Percentiles rank a stretch among this genome's conserved stretches.
Evolutionary conservation across 441 rosid genomes (phyloP).

Genomic region (Raphanus hybrid): DNA sequence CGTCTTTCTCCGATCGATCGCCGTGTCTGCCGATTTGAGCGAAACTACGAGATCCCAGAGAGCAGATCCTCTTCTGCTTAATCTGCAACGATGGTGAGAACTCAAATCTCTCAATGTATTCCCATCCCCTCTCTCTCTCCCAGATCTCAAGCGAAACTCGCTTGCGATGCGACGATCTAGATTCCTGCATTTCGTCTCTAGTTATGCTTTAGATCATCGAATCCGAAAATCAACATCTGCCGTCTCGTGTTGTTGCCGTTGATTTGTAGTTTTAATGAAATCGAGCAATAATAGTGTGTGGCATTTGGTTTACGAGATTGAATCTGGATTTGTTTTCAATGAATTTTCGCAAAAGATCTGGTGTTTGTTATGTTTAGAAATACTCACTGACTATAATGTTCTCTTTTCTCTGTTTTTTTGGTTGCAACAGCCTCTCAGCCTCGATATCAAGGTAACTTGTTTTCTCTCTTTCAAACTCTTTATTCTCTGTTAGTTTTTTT

Average conservation of each 20-base stretch:
- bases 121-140: background rate
- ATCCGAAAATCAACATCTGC: background rate
- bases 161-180: background rate
- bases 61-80: constrained; percentile 20
- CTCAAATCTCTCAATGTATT: constrained; percentile 37
- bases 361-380: too few species aligned
- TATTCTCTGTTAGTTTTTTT: background rate
- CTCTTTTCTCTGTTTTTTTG: constrained; percentile 15
- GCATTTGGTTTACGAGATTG: constrained; percentile 21
- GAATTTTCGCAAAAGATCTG: constrained; percentile 24
- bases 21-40: constrained; percentile 32
- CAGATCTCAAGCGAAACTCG: constrained; percentile 9
- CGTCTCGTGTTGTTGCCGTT: background rate
- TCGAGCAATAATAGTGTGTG: constrained; percentile 23
- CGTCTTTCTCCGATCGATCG: constrained; percentile 34
- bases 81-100: constrained; percentile 68
- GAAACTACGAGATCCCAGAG: constrained; percentile 28
- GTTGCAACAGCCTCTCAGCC: constrained; percentile 67
- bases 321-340: constrained; percentile 5
- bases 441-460: constrained; percentile 63
- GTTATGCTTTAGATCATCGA: background rate
- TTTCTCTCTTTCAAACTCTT: background rate
- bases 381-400: constrained; percentile 18
- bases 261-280: constrained; percentile 28
- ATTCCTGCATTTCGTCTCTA: background rate